Conservation (phyloP, 2,329 filamentous ascomycete species). For the Aspergillus pseudoviridinutans region DNA sequence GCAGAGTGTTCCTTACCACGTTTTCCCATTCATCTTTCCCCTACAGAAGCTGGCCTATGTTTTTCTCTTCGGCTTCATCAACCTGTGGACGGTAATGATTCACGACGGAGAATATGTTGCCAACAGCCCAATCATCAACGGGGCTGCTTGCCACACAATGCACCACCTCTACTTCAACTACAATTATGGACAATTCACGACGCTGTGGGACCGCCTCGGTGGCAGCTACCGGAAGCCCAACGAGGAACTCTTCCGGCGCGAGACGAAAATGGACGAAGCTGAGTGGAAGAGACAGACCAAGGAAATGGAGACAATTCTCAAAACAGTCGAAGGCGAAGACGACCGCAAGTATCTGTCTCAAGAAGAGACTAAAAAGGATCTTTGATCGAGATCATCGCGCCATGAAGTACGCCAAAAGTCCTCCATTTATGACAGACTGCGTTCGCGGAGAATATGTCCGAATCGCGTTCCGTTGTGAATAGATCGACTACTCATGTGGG, state of each 20-base stretch:
- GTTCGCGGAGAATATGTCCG: background rate
- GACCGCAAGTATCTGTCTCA: constrained; percentile 41
- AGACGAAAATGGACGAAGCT: constrained; percentile 76
- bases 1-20: constrained; percentile 85
- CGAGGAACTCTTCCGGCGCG: constrained; percentile 75
- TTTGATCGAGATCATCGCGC: constrained; percentile 19
- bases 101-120: constrained; percentile 93
- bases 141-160: constrained; percentile 88
- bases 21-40: constrained; percentile 90
- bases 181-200: constrained; percentile 95
- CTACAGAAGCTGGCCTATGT: constrained; percentile 89
- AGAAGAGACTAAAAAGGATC: constrained; percentile 33
- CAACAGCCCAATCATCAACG: constrained; percentile 88
- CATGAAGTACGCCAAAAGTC: background rate
- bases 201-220: constrained; percentile 82
- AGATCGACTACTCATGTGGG: background rate
- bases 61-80: constrained; percentile 82
- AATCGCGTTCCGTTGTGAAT: background rate
- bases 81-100: constrained; percentile 96
- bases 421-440: background rate
- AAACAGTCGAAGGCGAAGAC: constrained; percentile 64
- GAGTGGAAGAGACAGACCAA: constrained; percentile 75
- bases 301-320: constrained; percentile 72
- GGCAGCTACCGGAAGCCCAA: constrained; percentile 85
- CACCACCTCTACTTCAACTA: constrained; percentile 86